phyloP scores from a whole-genome alignment of 1,139 yeast genomes.

The Debaryomycetaceae sp. region DNA sequence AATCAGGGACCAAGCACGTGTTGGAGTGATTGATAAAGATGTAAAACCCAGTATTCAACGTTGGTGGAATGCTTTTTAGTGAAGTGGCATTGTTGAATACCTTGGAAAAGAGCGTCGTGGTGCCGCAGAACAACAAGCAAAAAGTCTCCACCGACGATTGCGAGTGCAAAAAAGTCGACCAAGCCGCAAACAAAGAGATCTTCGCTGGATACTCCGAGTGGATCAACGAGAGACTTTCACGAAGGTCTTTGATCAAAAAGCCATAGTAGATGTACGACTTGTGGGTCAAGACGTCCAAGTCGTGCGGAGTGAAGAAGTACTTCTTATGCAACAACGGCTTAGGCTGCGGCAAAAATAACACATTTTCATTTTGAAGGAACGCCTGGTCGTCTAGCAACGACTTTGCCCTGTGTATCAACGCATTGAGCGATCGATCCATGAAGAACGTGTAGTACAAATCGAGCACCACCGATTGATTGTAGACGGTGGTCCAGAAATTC shows the following conservation, averaged over 20 bases:
- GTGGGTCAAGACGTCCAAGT: slow-evolving; percentile 25
- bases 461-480: slow-evolving; percentile 22
- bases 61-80: slow-evolving; percentile 20
- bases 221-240: slow-evolving; percentile 26
- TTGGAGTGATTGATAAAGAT: slow-evolving; percentile 24
- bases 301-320: slow-evolving; percentile 21
- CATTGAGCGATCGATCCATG: slow-evolving; percentile 35
- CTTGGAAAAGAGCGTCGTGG: slow-evolving; percentile 29
- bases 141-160: slow-evolving; percentile 32
- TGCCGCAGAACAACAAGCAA: slow-evolving; percentile 31
- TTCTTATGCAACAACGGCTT: not conserved
- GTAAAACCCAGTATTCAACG: slow-evolving; percentile 23
- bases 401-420: slow-evolving; percentile 25
- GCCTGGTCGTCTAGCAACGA: slow-evolving; percentile 18
- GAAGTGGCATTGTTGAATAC: slow-evolving; percentile 20
- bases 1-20: slow-evolving; percentile 30
- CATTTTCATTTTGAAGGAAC: slow-evolving; percentile 13
- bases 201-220: slow-evolving; percentile 36
- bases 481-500: slow-evolving; percentile 27
- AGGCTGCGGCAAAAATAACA: slow-evolving; percentile 3
- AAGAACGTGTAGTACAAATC: slow-evolving; percentile 31
- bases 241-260: slow-evolving; percentile 26
- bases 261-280: slow-evolving; percentile 36
- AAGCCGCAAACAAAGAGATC: slow-evolving; percentile 35
- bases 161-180: slow-evolving; percentile 32